phyloP scores from a whole-genome alignment of 2,329 filamentous ascomycete genomes.

The Myrmaecium sp. region DNA sequence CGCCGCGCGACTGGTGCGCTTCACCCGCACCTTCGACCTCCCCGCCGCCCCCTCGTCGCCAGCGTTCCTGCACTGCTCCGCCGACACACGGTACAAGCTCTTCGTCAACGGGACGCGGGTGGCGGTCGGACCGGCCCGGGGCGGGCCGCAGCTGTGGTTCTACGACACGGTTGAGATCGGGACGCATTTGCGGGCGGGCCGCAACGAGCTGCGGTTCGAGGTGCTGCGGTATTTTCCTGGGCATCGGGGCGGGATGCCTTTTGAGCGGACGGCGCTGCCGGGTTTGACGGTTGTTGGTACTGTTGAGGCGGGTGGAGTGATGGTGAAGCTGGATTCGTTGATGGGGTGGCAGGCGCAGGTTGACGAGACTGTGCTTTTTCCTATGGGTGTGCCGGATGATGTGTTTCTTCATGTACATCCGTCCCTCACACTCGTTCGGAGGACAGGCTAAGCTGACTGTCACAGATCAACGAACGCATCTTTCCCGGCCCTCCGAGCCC shows the following conservation, averaged over 20 bases:
- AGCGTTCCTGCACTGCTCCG: conserved; percentile 17
- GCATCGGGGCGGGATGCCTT: conserved; percentile 13
- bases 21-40: conserved; percentile 12
- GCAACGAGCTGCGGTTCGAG: conserved; percentile 12
- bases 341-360: conserved; percentile 11
- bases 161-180: conserved; percentile 17
- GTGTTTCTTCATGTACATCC: conserved; percentile 24
- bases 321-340: conserved; percentile 2
- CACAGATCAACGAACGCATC: neutral
- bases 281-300: conserved; percentile 13
- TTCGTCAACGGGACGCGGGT: conserved; percentile 21
- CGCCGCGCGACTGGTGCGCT: conserved; percentile 17
- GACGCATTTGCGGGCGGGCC: conserved; percentile 9
- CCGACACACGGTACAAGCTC: conserved; percentile 28
- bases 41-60: conserved; percentile 3
- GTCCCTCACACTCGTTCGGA: neutral
- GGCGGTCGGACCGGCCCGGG: conserved; percentile 20
- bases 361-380: conserved; percentile 11
- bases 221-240: conserved; percentile 15
- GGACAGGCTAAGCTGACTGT: conserved; percentile 6
- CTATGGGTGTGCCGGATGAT: conserved; percentile 18
- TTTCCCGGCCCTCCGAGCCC: neutral
- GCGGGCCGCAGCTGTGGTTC: conserved; percentile 19
- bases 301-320: conserved; percentile 4
- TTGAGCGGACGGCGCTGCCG: conserved; percentile 12